These are phyloP conservation scores for Panus rudis DNA, from an alignment of 768 basidiomycete species.

Conservation along the genomic window DNA sequence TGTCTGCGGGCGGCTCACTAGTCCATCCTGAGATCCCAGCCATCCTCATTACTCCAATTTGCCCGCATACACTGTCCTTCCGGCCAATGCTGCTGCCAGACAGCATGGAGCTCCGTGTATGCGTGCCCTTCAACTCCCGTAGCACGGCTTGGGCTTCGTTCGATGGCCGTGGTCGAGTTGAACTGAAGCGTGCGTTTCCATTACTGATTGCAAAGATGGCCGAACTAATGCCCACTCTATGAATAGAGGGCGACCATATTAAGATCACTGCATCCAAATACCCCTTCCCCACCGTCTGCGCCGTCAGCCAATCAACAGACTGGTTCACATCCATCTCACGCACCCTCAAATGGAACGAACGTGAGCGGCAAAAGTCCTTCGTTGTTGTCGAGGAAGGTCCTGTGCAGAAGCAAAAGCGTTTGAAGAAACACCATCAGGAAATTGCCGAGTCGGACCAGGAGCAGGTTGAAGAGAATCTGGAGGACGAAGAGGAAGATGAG, in stretches of 20 bases:
- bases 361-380: conserved; percentile 97
- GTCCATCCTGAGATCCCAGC: conserved; percentile 98
- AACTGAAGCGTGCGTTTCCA: conserved; percentile 78
- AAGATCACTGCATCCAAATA: conserved; percentile 96
- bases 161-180: conserved; percentile 93
- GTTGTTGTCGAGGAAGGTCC: conserved; percentile 93
- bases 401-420: conserved; percentile 24
- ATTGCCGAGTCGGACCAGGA: conserved; percentile 26
- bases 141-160: conserved; percentile 99
- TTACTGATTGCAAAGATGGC: conserved; percentile 3
- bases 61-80: conserved; percentile 97
- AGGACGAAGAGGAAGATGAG: conserved; percentile 35
- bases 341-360: conserved; percentile 98
- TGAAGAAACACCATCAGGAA: conserved; percentile 14
- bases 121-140: conserved; percentile 97
- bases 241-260: conserved; percentile 95
- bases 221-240: neutral
- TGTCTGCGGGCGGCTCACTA: conserved; percentile 96
- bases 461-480: conserved; percentile 37
- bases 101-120: conserved; percentile 96
- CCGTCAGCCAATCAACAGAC: conserved; percentile 94
- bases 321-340: conserved; percentile 98
- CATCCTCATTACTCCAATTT: conserved; percentile 93
- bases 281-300: conserved; percentile 98
- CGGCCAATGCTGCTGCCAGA: conserved; percentile 98